These are phyloP conservation scores for Colletotrichum sp. DNA, from an alignment of 2,329 filamentous ascomycete species.

Conservation along the genomic window DNA sequence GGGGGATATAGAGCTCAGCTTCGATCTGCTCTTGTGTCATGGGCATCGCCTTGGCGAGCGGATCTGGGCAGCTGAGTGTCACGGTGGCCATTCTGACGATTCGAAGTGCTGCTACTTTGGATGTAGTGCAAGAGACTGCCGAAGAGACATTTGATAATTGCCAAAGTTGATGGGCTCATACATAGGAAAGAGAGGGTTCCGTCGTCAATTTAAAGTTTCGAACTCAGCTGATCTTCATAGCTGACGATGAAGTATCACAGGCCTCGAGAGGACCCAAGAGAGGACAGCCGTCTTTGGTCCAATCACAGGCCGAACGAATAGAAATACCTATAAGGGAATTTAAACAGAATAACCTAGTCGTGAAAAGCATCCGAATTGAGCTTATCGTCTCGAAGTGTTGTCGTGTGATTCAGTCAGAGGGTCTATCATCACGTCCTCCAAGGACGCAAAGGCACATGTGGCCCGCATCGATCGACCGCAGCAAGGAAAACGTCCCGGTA, in stretches of 20 bases:
- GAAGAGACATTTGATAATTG: background rate
- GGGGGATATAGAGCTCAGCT: background rate
- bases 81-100: background rate
- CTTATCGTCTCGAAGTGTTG: background rate
- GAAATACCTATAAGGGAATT: background rate
- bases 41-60: background rate
- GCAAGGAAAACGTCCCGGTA: background rate
- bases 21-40: background rate
- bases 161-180: background rate
- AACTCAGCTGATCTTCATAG: background rate
- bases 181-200: background rate
- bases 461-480: background rate
- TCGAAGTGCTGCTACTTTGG: background rate
- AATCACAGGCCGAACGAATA: background rate
- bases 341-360: background rate
- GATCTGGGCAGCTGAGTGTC: background rate
- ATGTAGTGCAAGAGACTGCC: background rate
- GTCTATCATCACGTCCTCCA: background rate
- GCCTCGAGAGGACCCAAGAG: background rate
- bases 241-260: background rate
- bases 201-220: background rate
- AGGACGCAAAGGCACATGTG: background rate
- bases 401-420: background rate
- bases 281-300: background rate
- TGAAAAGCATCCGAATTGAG: background rate